These are phyloP conservation scores for Alloascoidea africana DNA, from an alignment of 805 yeast species.

Conservation along the genomic window DNA sequence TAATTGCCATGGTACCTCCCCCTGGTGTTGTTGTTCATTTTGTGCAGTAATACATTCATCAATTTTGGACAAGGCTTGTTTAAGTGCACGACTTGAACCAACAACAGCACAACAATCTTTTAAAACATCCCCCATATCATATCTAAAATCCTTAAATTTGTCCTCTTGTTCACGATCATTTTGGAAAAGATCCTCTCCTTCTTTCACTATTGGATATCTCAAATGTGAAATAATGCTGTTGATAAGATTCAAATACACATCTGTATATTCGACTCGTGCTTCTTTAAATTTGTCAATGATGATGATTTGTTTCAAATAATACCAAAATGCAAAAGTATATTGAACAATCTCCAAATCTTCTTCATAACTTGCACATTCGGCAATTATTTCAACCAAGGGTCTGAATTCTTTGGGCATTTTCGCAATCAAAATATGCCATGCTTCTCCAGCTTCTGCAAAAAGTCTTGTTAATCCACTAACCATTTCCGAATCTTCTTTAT, in stretches of 20 bases:
- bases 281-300: slow-evolving; percentile 40
- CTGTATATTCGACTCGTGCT: slow-evolving; percentile 33
- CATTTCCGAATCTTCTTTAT: slow-evolving; percentile 39
- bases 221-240: slow-evolving; percentile 51
- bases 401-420: slow-evolving; percentile 53
- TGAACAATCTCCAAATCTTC: slow-evolving; percentile 81
- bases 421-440: slow-evolving; percentile 85
- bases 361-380: slow-evolving; percentile 56
- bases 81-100: slow-evolving; percentile 58
- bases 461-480: slow-evolving; percentile 60
- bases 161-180: slow-evolving; percentile 75
- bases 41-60: slow-evolving; percentile 22
- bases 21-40: slow-evolving; percentile 19
- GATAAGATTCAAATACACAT: slow-evolving; percentile 42
- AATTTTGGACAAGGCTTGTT: slow-evolving; percentile 53
- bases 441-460: slow-evolving; percentile 85
- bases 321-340: slow-evolving; percentile 91
- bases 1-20: slow-evolving; percentile 60
- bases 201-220: slow-evolving; percentile 47
- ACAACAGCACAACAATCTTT: slow-evolving; percentile 90
- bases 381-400: slow-evolving; percentile 57
- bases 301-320: slow-evolving; percentile 57
- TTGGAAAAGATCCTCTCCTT: slow-evolving; percentile 34
- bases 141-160: slow-evolving; percentile 84
- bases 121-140: slow-evolving; percentile 95